Conservation (phyloP, 2,329 filamentous ascomycete genomes). For the Penicillium hordei region DNA sequence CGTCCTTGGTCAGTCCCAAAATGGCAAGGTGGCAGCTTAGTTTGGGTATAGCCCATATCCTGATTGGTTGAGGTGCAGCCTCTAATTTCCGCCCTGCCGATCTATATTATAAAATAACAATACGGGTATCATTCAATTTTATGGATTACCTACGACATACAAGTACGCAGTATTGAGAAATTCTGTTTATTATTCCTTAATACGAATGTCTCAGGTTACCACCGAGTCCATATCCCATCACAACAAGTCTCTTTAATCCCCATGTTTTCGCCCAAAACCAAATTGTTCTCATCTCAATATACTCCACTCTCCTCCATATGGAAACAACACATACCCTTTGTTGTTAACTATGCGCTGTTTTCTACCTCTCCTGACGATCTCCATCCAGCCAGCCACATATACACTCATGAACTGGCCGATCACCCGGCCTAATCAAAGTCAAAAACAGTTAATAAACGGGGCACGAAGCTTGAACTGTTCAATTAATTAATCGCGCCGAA, state of each 20-base stretch:
- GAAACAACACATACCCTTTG: neutral
- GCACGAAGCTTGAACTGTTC: neutral
- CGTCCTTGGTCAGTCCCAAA: constrained; percentile 9
- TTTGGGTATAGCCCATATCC: rapidly evolving
- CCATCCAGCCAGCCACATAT: neutral
- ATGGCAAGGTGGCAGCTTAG: constrained; percentile 10
- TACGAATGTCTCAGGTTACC: neutral
- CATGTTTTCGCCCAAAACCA: neutral
- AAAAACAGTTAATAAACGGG: neutral
- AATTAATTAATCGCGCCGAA: neutral
- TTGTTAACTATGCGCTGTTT: constrained; percentile 2
- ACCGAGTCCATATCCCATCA: neutral
- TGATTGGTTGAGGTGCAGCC: constrained; percentile 8
- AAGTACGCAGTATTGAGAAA: neutral
- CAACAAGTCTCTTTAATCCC: neutral
- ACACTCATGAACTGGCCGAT: constrained; percentile 2
- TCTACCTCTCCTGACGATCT: constrained; percentile 8
- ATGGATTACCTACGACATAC: neutral
- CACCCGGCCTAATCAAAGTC: constrained; percentile 1
- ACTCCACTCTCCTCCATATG: neutral
- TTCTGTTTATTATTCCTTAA: neutral
- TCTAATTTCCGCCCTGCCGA: constrained; percentile 27
- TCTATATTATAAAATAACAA: constrained; percentile 12
- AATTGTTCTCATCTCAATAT: neutral
- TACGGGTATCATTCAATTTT: neutral